Conservation (phyloP, 768 basidiomycete genomes). For the Pulveroboletus sp. region DNA sequence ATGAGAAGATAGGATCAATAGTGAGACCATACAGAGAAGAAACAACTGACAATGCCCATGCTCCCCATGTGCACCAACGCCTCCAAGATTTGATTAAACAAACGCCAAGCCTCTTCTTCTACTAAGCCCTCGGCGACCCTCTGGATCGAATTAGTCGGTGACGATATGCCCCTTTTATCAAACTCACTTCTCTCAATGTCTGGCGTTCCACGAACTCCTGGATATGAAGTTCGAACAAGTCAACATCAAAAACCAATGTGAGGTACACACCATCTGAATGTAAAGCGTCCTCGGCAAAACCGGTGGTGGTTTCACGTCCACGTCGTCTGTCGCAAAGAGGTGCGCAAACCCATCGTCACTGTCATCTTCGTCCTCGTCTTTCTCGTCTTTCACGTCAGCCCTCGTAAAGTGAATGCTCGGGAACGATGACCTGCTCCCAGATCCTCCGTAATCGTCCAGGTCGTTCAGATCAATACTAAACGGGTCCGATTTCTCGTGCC, state of each 20-base stretch:
- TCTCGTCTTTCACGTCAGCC: slow-evolving; percentile 37
- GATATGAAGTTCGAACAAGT: not conserved
- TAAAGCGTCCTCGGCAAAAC: slow-evolving; percentile 62
- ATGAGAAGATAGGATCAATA: slow-evolving; percentile 23
- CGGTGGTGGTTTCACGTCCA: slow-evolving; percentile 26
- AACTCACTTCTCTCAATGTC: slow-evolving; percentile 73
- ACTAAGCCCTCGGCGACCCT: slow-evolving; percentile 75
- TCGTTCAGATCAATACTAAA: slow-evolving; percentile 64
- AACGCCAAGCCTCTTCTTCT: slow-evolving; percentile 84
- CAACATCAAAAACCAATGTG: not conserved
- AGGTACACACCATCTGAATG: slow-evolving; percentile 81
- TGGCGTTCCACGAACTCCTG: slow-evolving; percentile 91
- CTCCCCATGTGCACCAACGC: slow-evolving; percentile 88
- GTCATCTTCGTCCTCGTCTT: slow-evolving; percentile 42
- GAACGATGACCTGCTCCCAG: slow-evolving; percentile 56
- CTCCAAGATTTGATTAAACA: slow-evolving; percentile 87
- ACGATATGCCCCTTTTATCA: not conserved
- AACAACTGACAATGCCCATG: slow-evolving; percentile 69
- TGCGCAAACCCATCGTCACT: slow-evolving; percentile 40
- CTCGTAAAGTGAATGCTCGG: slow-evolving; percentile 81
- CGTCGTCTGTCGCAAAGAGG: slow-evolving; percentile 35
- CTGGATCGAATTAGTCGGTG: slow-evolving; percentile 29
- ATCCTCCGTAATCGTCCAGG: slow-evolving; percentile 55
- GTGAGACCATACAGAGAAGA: not conserved
- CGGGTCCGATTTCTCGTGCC: slow-evolving; percentile 49